Evolutionary conservation across 768 basidiomycete species (phyloP).

Genomic region (Agaricus subrufescens): DNA sequence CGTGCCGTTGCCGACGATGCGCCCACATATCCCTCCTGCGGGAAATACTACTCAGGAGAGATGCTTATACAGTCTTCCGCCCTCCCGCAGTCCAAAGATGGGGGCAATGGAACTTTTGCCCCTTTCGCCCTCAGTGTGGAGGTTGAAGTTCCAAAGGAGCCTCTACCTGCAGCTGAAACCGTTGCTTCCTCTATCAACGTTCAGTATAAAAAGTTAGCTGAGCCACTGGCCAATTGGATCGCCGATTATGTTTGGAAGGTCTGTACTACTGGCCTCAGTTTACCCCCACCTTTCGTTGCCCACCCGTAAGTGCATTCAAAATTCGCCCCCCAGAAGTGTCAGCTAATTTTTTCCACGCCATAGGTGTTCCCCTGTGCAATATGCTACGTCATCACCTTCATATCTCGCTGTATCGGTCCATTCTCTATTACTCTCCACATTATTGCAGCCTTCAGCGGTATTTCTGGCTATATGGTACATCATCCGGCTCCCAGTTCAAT

Average conservation of each 20-base stretch:
- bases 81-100: neutral
- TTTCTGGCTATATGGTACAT: slow-evolving; percentile 83
- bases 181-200: slow-evolving; percentile 46
- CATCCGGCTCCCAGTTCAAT: slow-evolving; percentile 66
- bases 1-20: slow-evolving; percentile 51
- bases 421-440: slow-evolving; percentile 69
- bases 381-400: slow-evolving; percentile 43
- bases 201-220: slow-evolving; percentile 67
- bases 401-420: slow-evolving; percentile 62
- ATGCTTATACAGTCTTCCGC: slow-evolving; percentile 1
- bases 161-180: slow-evolving; percentile 37
- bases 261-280: slow-evolving; percentile 65
- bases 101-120: slow-evolving; percentile 11
- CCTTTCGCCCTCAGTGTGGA: slow-evolving; percentile 16
- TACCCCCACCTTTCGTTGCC: slow-evolving; percentile 49
- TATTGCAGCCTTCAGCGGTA: slow-evolving; percentile 78
- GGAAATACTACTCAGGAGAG: neutral
- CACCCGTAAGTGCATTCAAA: slow-evolving; percentile 44
- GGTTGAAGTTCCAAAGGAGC: slow-evolving; percentile 32
- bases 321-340: neutral
- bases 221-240: slow-evolving; percentile 77
- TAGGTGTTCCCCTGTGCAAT: slow-evolving; percentile 20
- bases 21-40: slow-evolving; percentile 11
- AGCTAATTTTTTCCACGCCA: slow-evolving; percentile 2
- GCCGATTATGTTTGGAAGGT: slow-evolving; percentile 79